phyloP scores from a whole-genome alignment of 73 alveolate species.

The Durusdinium trenchii region DNA sequence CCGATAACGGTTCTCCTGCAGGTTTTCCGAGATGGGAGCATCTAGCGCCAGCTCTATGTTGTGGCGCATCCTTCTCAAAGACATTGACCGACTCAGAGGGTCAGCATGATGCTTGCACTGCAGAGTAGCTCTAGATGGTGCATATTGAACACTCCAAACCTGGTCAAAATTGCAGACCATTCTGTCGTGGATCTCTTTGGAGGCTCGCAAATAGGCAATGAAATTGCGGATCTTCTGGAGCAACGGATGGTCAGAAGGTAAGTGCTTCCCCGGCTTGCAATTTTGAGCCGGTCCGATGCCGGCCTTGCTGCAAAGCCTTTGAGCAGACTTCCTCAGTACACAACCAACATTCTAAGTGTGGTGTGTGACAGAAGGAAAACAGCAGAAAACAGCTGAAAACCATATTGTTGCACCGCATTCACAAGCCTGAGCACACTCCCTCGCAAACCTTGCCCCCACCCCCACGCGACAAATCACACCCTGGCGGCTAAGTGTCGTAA shows the following conservation, averaged over 20 bases:
- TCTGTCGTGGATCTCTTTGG: neutral
- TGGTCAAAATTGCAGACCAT: neutral
- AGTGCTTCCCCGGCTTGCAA: neutral
- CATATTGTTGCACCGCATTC: neutral
- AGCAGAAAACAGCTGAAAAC: neutral
- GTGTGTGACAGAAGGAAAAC: neutral
- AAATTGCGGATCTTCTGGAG: neutral
- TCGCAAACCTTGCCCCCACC: neutral
- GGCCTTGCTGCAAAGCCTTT: neutral
- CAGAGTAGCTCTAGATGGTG: neutral
- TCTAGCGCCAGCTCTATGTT: neutral
- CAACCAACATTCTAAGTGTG: neutral
- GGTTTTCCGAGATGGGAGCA: neutral
- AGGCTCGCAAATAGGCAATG: neutral
- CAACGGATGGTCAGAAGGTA: neutral
- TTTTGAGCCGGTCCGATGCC: neutral
- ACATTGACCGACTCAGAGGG: neutral
- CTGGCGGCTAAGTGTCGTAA: neutral
- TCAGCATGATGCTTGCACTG: neutral
- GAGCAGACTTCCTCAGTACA: neutral
- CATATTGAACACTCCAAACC: neutral
- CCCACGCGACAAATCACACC: neutral
- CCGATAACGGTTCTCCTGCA: neutral
- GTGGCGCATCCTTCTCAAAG: neutral
- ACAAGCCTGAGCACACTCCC: neutral